Base-by-base conservation (phyloP, 164 flowering plant genomes). In the Nelumbo lutea region DNA sequence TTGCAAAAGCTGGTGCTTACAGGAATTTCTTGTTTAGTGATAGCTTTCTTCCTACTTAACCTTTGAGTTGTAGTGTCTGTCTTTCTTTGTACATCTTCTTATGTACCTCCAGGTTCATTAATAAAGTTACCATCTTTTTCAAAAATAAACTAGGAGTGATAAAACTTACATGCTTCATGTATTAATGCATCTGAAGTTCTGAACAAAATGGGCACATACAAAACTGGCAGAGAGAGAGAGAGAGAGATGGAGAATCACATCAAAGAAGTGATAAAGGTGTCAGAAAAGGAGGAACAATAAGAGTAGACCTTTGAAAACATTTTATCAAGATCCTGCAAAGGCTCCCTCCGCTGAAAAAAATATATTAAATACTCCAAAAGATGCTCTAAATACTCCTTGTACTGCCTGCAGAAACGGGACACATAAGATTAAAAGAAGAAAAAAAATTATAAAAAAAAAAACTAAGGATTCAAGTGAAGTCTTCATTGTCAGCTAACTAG, bases 241-340 rank as follows among this genome's bases (percentile, higher is more conserved):
- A 14, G 59, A 14, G 27, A 56, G 38, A 14, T 2, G 38, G 15
- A 56, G 59, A 55, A 55, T 55, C 15, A 11, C 4, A 11, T 55
- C 9, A 41, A n/a, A 8, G 11, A 42, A 9, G 0, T 40, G 41
- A 58, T 27, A 4, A 71, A 44, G 55, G 15, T 52, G 51, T 1
- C 10, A 27, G 1, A 2, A 48, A n/a, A 47, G 42, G 40, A 47
- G 50, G 64, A 53, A 57, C 10, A 41, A 55, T 9, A 51, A 57
- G 68, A 68, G 6, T 10, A 4, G 53, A 96, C 99, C 98, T 93
- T 93, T 15, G 85, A 82, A 68, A 96, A 91, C 59, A 90, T 86
- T 74, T 93, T 86, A 70, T 89, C 92, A 68, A 96, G 85, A 75
- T 96, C 98, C 75, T 93, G 90, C 85, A 96, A 78, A 63, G 99